phyloP scores from a whole-genome alignment of 192 early-diverging fungal species.

The Phlyctochytrium bullatum region DNA sequence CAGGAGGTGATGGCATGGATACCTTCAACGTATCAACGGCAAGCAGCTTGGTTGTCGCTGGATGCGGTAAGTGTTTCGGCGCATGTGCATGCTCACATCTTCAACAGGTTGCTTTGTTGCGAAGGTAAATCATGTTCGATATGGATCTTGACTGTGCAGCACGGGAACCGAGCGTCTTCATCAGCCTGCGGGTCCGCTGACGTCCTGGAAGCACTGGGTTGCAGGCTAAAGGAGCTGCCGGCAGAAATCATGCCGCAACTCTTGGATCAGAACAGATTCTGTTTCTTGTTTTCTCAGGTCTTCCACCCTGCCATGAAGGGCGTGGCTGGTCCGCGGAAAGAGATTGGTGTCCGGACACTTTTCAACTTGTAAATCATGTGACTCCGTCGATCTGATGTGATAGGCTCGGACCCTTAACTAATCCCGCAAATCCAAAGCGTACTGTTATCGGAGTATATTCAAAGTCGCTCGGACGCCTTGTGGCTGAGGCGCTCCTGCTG shows the following conservation, averaged over 20 bases:
- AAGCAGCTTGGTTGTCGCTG: slow-evolving; percentile 85
- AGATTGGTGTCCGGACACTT: slow-evolving; percentile 89
- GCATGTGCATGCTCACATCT: background rate
- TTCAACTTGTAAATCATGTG: slow-evolving; percentile 70
- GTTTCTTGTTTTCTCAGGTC: slow-evolving; percentile 88
- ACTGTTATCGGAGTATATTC: slow-evolving; percentile 92
- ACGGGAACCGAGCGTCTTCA: slow-evolving; percentile 90
- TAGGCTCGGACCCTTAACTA: slow-evolving; percentile 83
- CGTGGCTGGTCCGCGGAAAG: slow-evolving; percentile 69
- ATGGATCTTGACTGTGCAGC: slow-evolving; percentile 40
- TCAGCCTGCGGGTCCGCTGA: slow-evolving; percentile 93
- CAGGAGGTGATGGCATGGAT: slow-evolving; percentile 97
- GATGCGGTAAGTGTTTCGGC: slow-evolving; percentile 58
- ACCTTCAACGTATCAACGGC: slow-evolving; percentile 98
- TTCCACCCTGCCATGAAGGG: slow-evolving; percentile 91
- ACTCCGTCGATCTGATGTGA: background rate
- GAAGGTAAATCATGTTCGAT: slow-evolving; percentile 58
- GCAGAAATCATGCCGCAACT: slow-evolving; percentile 67
- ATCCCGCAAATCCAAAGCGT: slow-evolving; percentile 78
- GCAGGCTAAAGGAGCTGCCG: slow-evolving; percentile 62
- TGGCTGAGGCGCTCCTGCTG: slow-evolving; percentile 79
- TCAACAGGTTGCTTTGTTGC: slow-evolving; percentile 61
- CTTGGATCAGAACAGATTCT: slow-evolving; percentile 64
- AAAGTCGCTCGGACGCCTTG: slow-evolving; percentile 67
- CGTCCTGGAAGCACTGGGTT: slow-evolving; percentile 82